phyloP scores from a whole-genome alignment of 306 rosid genomes.

The Astragalus glycyphyllos region DNA sequence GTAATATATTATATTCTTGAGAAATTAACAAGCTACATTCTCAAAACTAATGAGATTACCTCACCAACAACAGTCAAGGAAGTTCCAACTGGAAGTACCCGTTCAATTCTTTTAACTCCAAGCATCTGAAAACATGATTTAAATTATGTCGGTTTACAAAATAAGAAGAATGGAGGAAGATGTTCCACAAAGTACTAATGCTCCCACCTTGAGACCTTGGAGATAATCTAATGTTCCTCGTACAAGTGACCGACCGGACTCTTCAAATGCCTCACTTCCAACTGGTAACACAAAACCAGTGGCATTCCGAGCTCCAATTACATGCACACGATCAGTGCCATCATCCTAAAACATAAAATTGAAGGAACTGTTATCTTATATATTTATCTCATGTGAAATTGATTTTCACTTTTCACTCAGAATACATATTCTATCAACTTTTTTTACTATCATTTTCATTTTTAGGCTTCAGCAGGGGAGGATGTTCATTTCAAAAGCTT shows the following conservation, averaged over 20 bases:
- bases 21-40: constrained; percentile 31
- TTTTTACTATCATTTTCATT: not conserved
- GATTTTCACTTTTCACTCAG: constrained; percentile 31
- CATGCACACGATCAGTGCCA: constrained; percentile 79
- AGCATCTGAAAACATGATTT: constrained; percentile 70
- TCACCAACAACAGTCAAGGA: constrained; percentile 98
- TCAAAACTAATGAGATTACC: constrained; percentile 57
- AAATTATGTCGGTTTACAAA: constrained; percentile 29
- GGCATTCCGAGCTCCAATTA: constrained; percentile 93
- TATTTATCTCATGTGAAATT: constrained; percentile 36
- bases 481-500: constrained; percentile 24
- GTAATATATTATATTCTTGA: constrained; percentile 3
- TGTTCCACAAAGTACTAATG: constrained; percentile 14
- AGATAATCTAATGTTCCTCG: constrained; percentile 99
- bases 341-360: constrained; percentile 68
- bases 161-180: constrained; percentile 21
- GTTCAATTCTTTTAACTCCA: constrained; percentile 93
- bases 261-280: constrained; percentile 92
- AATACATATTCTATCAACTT: constrained; percentile 1
- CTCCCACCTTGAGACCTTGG: constrained; percentile 97
- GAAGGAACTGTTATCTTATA: constrained; percentile 20
- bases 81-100: constrained; percentile 92
- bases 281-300: constrained; percentile 86
- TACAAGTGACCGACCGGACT: constrained; percentile 92
- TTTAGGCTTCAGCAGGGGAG: not conserved